phyloP scores from a whole-genome alignment of 306 rosid genomes.

The Prunus davidiana region DNA sequence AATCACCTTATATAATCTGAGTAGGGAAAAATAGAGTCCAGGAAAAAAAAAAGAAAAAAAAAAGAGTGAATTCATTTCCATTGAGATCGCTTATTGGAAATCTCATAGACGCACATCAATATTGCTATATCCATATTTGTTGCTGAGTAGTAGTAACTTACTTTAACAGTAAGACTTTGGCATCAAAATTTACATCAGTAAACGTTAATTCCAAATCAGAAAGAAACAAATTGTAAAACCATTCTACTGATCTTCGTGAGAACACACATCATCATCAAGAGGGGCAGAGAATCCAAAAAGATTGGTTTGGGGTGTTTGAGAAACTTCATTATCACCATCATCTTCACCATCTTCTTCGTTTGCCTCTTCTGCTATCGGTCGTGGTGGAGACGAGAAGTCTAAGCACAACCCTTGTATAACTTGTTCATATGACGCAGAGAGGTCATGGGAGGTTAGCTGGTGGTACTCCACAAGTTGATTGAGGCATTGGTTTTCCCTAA shows the following conservation, averaged over 20 bases:
- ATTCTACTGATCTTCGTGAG: conserved; percentile 16
- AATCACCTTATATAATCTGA: too few species aligned
- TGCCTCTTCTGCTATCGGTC: conserved; percentile 36
- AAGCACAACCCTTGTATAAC: conserved; percentile 69
- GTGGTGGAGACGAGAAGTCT: conserved; percentile 84
- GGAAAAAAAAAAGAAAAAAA: not conserved
- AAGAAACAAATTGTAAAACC: not conserved
- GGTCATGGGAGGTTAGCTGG: conserved; percentile 76
- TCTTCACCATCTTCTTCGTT: conserved; percentile 7
- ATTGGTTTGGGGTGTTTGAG: conserved; percentile 36
- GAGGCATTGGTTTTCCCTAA: conserved; percentile 91
- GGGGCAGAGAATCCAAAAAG: conserved; percentile 32
- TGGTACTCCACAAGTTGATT: conserved; percentile 94
- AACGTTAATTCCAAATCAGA: not conserved
- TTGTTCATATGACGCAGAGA: conserved; percentile 60
- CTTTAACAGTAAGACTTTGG: not conserved
- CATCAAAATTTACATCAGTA: conserved; percentile 4
- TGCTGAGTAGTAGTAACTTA: not conserved
- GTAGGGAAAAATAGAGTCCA: too few species aligned
- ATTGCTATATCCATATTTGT: too few species aligned
- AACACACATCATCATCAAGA: conserved; percentile 31
- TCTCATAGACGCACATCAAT: too few species aligned
- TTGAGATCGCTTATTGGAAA: too few species aligned
- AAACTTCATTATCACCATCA: conserved; percentile 10
- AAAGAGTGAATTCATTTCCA: not conserved